These are phyloP conservation scores for Suhomyces coccinellae DNA, from an alignment of 1,139 yeast genomes.

Conservation along the genomic window DNA sequence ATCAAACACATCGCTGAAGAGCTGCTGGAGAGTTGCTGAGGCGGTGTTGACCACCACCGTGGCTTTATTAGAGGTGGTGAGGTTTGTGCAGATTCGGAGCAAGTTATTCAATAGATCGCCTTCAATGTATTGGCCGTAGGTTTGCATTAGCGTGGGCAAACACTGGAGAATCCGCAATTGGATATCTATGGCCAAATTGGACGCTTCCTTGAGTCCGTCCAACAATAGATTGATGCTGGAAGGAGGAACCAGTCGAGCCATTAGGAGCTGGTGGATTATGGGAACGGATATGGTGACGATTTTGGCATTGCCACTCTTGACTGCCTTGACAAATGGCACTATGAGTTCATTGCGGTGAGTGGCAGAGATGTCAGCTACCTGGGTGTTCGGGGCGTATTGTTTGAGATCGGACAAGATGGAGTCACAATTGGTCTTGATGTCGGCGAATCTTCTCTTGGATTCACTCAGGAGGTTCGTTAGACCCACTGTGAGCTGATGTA, in stretches of 20 bases:
- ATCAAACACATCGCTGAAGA: conserved; percentile 75
- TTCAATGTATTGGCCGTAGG: conserved; percentile 55
- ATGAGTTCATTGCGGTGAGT: conserved; percentile 53
- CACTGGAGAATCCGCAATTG: conserved; percentile 87
- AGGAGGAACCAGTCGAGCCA: conserved; percentile 41
- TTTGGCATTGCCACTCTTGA: conserved; percentile 74
- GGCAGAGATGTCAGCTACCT: conserved; percentile 24
- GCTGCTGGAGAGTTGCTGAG: conserved; percentile 86
- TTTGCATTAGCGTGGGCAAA: conserved; percentile 71
- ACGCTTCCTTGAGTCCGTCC: conserved; percentile 69
- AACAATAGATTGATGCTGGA: conserved; percentile 55
- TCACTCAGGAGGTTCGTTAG: conserved; percentile 62
- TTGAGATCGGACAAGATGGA: conserved; percentile 53
- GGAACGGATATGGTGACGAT: conserved; percentile 59
- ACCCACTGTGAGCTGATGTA: conserved; percentile 55
- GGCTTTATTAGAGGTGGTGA: conserved; percentile 68
- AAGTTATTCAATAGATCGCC: conserved; percentile 59
- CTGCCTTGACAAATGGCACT: conserved; percentile 70
- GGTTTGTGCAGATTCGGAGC: conserved; percentile 67
- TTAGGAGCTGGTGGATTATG: conserved; percentile 17
- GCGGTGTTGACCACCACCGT: conserved; percentile 89
- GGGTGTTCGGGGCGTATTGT: conserved; percentile 19
- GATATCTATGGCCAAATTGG: conserved; percentile 75
- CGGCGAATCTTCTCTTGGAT: conserved; percentile 67
- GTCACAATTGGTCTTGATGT: conserved; percentile 68